Base-by-base conservation (phyloP, 148 eudicot genomes). In the Tetragonia tetragonoides region DNA sequence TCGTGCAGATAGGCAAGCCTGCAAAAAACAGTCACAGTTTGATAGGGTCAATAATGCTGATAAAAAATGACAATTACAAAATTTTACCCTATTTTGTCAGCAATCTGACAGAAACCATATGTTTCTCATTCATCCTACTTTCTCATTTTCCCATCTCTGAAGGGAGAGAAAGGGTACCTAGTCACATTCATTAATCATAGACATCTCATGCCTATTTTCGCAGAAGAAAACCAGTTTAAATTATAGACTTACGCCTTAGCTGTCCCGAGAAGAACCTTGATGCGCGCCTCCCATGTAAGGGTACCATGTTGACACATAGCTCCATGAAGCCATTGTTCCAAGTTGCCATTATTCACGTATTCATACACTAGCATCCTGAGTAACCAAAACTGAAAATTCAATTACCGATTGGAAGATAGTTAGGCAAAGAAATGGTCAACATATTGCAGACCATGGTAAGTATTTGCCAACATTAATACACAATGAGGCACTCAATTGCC, bases 241-340 rank as follows among this genome's bases (percentile, higher is more conserved):
- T 78, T 24, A 74, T 77, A 70, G 54, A 85, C 92, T 88, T 87
- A 93, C 98, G 98, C 98, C 75, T 87, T 93, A 41, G 98, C 96
- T 20, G 94, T 91, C 66, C 98, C 98, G 40, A 89, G 87, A 79
- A 93, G 89, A 88, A 93, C 90, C 87, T 93, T 93, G 78, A 91
- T 85, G 46, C 98, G 92, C 73, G 96, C 94, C 78, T 93, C 96
- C 98, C 98, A 93, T 23, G 93, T 90, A 79, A 93, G 83, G 77
- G 70, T 79, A 53, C 94, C 94, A 72, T 87, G 87, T 28, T 91
- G 92, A 73, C 88, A 84, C 92, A 91, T 89, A 66, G 89, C 94
- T 68, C 98, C 98, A 82, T 93, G 98, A 78, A 93, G 91, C 98
- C 98, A 93, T 84, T 93, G 96, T 82, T 93, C 98, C 84, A 93